Evolutionary conservation across 164 flowering plant genomes (phyloP).

Genomic region (Warburgia ugandensis): DNA sequence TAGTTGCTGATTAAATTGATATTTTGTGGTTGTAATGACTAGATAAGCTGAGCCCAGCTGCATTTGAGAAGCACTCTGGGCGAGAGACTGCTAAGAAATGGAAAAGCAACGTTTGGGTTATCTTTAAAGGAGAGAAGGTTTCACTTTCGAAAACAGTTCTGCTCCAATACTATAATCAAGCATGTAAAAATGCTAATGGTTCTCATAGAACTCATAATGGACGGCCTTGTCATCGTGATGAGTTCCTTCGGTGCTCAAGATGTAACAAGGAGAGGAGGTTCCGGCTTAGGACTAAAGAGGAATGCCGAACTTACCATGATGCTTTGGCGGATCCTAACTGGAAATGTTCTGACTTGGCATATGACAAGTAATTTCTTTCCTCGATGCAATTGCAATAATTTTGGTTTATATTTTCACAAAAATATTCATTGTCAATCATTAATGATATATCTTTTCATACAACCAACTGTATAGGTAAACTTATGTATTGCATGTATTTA

Average conservation of each 20-base stretch:
- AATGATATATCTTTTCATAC: too few relatives aligned
- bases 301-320: slow-evolving; percentile 75
- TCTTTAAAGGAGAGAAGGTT: slow-evolving; percentile 69
- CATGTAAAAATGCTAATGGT: slow-evolving; percentile 40
- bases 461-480: too few relatives aligned
- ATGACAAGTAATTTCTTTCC: slow-evolving; percentile 50
- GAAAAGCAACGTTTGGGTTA: slow-evolving; percentile 86
- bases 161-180: slow-evolving; percentile 68
- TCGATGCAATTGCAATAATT: too few relatives aligned
- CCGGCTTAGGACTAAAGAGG: slow-evolving; percentile 70
- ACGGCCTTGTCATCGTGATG: slow-evolving; percentile 62
- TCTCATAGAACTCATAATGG: slow-evolving; percentile 43
- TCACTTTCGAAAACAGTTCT: slow-evolving; percentile 59
- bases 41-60: slow-evolving; percentile 82
- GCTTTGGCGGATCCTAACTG: slow-evolving; percentile 52
- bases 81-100: slow-evolving; percentile 79
- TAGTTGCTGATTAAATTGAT: not conserved
- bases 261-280: slow-evolving; percentile 82
- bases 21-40: slow-evolving; percentile 14
- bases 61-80: slow-evolving; percentile 91
- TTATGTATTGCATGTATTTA: too few relatives aligned
- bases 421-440: too few relatives aligned
- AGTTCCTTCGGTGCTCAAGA: slow-evolving; percentile 53
- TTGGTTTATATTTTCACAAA: too few relatives aligned
- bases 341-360: slow-evolving; percentile 64